phyloP scores from a whole-genome alignment of 805 yeast genomes.

The Nakazawaea sp. region DNA sequence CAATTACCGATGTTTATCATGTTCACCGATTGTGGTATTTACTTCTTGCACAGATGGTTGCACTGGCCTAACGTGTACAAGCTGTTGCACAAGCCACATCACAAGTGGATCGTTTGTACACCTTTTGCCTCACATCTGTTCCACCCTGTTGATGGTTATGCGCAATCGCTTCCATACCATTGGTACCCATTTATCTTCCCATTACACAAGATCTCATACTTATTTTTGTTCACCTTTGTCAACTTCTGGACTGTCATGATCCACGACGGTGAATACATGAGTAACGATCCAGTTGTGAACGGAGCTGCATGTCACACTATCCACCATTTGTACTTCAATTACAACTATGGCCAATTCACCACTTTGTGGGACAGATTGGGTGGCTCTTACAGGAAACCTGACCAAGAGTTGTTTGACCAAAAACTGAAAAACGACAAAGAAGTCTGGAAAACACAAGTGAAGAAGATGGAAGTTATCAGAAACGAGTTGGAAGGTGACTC shows the following conservation, averaged over 20 bases:
- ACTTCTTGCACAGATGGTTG: constrained; percentile 84
- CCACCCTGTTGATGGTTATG: constrained; percentile 96
- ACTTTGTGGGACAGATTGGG: constrained; percentile 98
- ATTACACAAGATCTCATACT: constrained; percentile 78
- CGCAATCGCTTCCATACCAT: constrained; percentile 92
- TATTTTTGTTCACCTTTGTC: constrained; percentile 79
- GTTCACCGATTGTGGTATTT: constrained; percentile 92
- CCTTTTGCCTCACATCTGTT: constrained; percentile 98
- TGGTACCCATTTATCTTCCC: constrained; percentile 89
- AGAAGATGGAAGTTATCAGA: constrained; percentile 74
- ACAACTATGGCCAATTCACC: constrained; percentile 97
- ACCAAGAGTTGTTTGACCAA: constrained; percentile 72
- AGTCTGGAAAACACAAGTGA: constrained; percentile 66
- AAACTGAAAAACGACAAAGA: constrained; percentile 45
- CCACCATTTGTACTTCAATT: constrained; percentile 94
- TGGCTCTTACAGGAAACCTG: constrained; percentile 89
- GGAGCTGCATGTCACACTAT: constrained; percentile 99
- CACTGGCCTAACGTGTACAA: constrained; percentile 92
- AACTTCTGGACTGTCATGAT: constrained; percentile 98
- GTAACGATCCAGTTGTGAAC: constrained; percentile 88
- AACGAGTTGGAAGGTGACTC: constrained; percentile 73
- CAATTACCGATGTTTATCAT: constrained; percentile 78
- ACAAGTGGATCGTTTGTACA: constrained; percentile 98
- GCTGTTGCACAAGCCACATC: constrained; percentile 90
- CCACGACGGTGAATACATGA: constrained; percentile 94